Percentiles rank a stretch among this genome's conserved stretches.
Conservation (phyloP, 345 rosid genomes). For the Aquilaria yunnanensis region DNA sequence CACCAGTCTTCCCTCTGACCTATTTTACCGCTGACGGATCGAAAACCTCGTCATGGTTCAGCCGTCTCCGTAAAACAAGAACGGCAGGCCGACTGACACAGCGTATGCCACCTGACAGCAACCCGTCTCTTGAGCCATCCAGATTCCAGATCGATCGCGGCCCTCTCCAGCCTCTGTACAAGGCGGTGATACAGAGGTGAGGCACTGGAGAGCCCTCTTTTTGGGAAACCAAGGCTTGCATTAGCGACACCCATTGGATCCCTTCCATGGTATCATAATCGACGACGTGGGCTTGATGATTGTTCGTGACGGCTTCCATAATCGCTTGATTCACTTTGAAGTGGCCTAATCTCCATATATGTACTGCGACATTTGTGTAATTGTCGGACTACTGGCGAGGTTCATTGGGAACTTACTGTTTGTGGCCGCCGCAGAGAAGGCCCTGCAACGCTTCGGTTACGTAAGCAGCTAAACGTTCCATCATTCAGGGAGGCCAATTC, state of each 20-base stretch:
- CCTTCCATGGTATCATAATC: slow-evolving; percentile 90
- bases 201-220: slow-evolving; percentile 51
- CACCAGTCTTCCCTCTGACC: slow-evolving; percentile 71
- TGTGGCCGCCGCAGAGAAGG: slow-evolving; percentile 14
- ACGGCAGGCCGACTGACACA: slow-evolving; percentile 66
- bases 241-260: slow-evolving; percentile 79
- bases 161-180: slow-evolving; percentile 45
- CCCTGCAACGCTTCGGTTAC: slow-evolving; percentile 68
- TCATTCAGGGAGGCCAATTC: slow-evolving; percentile 63
- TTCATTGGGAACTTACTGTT: slow-evolving; percentile 16
- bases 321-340: slow-evolving; percentile 88
- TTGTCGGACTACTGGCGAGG: slow-evolving; percentile 22
- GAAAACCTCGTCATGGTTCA: slow-evolving; percentile 53
- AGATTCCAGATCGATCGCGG: slow-evolving; percentile 44
- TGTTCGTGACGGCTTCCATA: slow-evolving; percentile 56
- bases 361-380: slow-evolving; percentile 71
- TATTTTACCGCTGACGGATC: slow-evolving; percentile 44
- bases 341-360: slow-evolving; percentile 68
- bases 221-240: slow-evolving; percentile 72
- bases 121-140: slow-evolving; percentile 73
- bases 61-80: slow-evolving; percentile 70
- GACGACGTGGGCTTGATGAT: slow-evolving; percentile 63
- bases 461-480: slow-evolving; percentile 81
- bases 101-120: slow-evolving; percentile 63
- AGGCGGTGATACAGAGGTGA: slow-evolving; percentile 78